A percentile compares a stretch with the other conserved stretches of the same genome.
Evolutionary conservation across 768 basidiomycete genomes (phyloP).

Genomic region (Xerocomellus amylosporus): DNA sequence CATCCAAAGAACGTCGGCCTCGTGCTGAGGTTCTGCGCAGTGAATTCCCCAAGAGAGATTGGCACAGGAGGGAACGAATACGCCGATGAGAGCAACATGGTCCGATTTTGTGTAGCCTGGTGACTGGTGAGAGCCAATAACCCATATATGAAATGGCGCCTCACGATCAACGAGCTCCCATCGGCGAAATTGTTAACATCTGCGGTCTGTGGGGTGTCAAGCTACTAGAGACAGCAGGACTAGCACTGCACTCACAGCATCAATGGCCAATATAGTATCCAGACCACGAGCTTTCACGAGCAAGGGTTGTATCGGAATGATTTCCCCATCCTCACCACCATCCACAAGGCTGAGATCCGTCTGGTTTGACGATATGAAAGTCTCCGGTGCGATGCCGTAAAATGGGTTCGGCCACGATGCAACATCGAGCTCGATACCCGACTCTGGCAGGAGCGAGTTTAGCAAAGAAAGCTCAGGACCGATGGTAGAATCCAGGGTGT

Average conservation of each 20-base stretch:
- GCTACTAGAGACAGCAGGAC: background rate
- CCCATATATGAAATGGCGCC: background rate
- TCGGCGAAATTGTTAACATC: conserved; percentile 20
- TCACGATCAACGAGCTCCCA: conserved; percentile 29
- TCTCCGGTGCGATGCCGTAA: conserved; percentile 32
- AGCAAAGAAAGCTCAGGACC: conserved; percentile 19
- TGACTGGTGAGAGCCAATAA: background rate
- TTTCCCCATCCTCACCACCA: conserved; percentile 43
- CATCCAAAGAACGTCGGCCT: conserved; percentile 51
- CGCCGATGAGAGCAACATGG: conserved; percentile 31
- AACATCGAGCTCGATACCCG: conserved; percentile 27
- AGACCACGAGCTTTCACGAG: conserved; percentile 44
- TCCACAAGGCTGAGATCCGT: conserved; percentile 36
- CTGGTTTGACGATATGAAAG: conserved; percentile 35
- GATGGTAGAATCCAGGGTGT: conserved; percentile 5
- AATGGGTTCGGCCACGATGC: conserved; percentile 40
- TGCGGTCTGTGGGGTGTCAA: conserved; percentile 6
- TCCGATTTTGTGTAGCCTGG: conserved; percentile 39
- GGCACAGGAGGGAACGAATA: conserved; percentile 37
- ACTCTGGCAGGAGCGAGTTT: conserved; percentile 23
- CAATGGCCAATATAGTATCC: conserved; percentile 52
- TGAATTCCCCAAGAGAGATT: conserved; percentile 26
- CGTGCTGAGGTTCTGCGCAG: conserved; percentile 34
- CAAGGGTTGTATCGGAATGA: conserved; percentile 49
- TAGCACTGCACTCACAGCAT: conserved; percentile 30